Percentiles rank a stretch among this genome's conserved stretches.
Conservation (phyloP, 2,329 filamentous ascomycete genomes). For the Chaetomium globosum region DNA sequence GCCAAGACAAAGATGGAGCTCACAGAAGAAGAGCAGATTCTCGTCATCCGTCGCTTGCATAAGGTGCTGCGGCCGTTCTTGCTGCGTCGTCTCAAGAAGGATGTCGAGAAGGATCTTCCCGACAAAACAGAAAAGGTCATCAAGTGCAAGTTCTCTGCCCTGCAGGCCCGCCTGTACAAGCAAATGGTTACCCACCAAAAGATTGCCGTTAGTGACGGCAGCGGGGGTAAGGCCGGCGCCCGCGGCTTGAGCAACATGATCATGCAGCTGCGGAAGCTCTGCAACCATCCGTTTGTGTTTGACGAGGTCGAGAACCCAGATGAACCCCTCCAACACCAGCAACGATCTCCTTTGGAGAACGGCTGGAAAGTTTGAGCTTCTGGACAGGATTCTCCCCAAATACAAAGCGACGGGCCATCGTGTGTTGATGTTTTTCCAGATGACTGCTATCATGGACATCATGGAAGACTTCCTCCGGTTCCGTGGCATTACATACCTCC, state of each 20-base stretch:
- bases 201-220: conserved; percentile 90
- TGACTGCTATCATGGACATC: conserved; percentile 99
- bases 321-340: conserved; percentile 85
- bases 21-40: conserved; percentile 98
- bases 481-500: conserved; percentile 80
- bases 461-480: conserved; percentile 97
- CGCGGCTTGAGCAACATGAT: conserved; percentile 99
- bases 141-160: conserved; percentile 96
- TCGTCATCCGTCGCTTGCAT: conserved; percentile 96
- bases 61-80: conserved; percentile 97
- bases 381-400: conserved; percentile 91
- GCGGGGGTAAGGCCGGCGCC: conserved; percentile 90
- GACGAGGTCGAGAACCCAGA: conserved; percentile 94
- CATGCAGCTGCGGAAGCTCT: conserved; percentile 98
- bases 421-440: conserved; percentile 99
- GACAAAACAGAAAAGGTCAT: conserved; percentile 99
- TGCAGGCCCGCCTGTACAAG: conserved; percentile 93
- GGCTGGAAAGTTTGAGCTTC: conserved; percentile 92
- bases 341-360: conserved; percentile 96
- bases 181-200: conserved; percentile 96
- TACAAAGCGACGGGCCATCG: conserved; percentile 89
- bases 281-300: conserved; percentile 98
- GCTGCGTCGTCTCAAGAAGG: conserved; percentile 97
- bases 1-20: conserved; percentile 99
- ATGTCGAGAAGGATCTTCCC: conserved; percentile 97